Percentiles rank a stretch among this genome's conserved stretches.
Evolutionary conservation across 495 filamentous ascomycete species (phyloP).

Genomic region (Tuber aestivum): DNA sequence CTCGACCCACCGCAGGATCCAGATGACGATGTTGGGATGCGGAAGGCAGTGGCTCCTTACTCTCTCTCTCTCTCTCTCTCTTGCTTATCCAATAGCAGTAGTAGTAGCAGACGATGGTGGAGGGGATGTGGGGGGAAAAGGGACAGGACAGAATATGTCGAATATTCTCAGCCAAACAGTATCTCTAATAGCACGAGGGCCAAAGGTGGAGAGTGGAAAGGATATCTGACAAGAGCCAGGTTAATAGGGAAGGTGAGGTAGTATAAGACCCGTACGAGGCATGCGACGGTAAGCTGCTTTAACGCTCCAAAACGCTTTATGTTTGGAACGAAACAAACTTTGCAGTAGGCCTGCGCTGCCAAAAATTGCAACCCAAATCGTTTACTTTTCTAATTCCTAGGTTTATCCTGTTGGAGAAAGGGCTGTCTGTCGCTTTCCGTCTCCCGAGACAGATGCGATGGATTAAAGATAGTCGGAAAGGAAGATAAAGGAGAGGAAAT

Average conservation of each 20-base stretch:
- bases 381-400: not conserved
- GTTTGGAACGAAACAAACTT: conserved; percentile 1
- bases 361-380: not conserved
- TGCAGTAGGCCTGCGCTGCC: not conserved
- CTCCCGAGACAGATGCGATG: conserved; percentile 2
- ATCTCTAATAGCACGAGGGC: not conserved
- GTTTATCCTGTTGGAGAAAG: conserved; percentile 9
- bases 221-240: not conserved
- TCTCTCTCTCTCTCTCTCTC: not conserved
- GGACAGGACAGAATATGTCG: conserved; percentile 2
- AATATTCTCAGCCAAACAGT: not conserved
- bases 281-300: not conserved
- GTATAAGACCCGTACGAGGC: not conserved
- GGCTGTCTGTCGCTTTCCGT: not conserved
- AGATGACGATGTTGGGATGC: not conserved
- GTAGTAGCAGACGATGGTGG: not conserved
- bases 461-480: conserved; percentile 12
- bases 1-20: not conserved
- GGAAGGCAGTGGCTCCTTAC: not conserved
- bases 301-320: not conserved
- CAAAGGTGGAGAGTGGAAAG: not conserved
- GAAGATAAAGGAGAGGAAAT: conserved; percentile 23
- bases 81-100: not conserved
- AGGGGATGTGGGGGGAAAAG: not conserved
- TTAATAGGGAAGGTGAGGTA: not conserved